Conservation (phyloP, 2,329 filamentous ascomycete species). For the Pseudocercospora vitis region DNA sequence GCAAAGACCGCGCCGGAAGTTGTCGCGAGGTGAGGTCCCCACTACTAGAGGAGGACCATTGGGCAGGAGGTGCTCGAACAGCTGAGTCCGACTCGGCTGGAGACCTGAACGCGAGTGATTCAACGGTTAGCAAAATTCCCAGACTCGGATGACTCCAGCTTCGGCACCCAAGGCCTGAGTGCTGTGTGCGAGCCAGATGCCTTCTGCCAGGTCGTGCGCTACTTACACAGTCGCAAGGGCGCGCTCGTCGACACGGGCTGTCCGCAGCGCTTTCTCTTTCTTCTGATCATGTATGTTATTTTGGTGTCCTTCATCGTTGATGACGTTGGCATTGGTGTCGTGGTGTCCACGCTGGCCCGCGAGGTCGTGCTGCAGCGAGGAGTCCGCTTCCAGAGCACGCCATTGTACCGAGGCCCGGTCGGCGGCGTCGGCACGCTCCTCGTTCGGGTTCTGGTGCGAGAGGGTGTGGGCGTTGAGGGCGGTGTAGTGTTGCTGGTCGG, state of each 20-base stretch:
- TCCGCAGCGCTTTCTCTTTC: slow-evolving; percentile 33
- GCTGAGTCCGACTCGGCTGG: slow-evolving; percentile 70
- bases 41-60: slow-evolving; percentile 50
- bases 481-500: slow-evolving; percentile 30
- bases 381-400: slow-evolving; percentile 20
- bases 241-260: slow-evolving; percentile 67
- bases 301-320: slow-evolving; percentile 18
- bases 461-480: slow-evolving; percentile 1
- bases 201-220: too few species aligned
- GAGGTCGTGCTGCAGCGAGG: slow-evolving; percentile 31
- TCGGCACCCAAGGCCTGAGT: too few species aligned
- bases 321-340: slow-evolving; percentile 27
- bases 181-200: too few species aligned
- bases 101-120: too few species aligned
- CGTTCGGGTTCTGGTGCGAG: slow-evolving; percentile 21
- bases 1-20: slow-evolving; percentile 84
- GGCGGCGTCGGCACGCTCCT: slow-evolving; percentile 26
- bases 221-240: slow-evolving; percentile 94
- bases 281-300: slow-evolving; percentile 16
- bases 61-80: slow-evolving; percentile 89
- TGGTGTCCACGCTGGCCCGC: slow-evolving; percentile 29
- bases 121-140: too few species aligned
- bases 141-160: too few species aligned
- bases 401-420: slow-evolving; percentile 22
- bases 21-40: slow-evolving; percentile 71